A percentile compares a stretch with the other conserved stretches of the same genome.
phyloP scores from a whole-genome alignment of 1,139 yeast genomes.

The Wickerhamomyces sp. region DNA sequence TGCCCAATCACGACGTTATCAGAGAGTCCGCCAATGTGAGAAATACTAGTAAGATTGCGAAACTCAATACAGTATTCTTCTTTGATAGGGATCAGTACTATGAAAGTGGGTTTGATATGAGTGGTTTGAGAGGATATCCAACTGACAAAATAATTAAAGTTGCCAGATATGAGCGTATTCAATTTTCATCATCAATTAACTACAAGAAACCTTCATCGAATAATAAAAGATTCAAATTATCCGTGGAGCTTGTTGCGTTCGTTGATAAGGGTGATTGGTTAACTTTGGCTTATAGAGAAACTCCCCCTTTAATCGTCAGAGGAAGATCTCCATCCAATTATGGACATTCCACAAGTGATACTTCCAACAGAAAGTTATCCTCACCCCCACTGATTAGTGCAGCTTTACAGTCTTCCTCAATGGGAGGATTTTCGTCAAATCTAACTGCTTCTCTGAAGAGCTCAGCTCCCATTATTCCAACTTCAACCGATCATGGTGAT shows the following conservation, averaged over 20 bases:
- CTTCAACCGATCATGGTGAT: too few relatives aligned
- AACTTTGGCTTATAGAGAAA: conserved; percentile 38
- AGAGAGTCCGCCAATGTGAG: conserved; percentile 59
- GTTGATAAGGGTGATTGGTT: conserved; percentile 35
- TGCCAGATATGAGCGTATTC: conserved; percentile 66
- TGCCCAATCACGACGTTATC: conserved; percentile 55
- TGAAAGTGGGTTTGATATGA: conserved; percentile 7
- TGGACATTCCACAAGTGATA: not conserved
- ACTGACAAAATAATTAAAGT: conserved; percentile 50
- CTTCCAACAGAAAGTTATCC: not conserved
- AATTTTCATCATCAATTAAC: conserved; percentile 58
- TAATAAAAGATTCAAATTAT: conserved; percentile 46
- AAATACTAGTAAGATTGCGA: conserved; percentile 46
- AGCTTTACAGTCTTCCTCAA: too few relatives aligned
- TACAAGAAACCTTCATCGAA: conserved; percentile 44
- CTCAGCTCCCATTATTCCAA: too few relatives aligned
- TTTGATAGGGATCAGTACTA: conserved; percentile 34
- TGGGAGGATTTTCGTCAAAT: too few relatives aligned
- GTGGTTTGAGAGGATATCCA: conserved; percentile 35
- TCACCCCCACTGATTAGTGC: not conserved
- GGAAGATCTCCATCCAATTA: conserved; percentile 70
- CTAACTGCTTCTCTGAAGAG: too few relatives aligned
- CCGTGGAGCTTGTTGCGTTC: conserved; percentile 53
- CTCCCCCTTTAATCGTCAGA: conserved; percentile 61
- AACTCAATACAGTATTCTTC: conserved; percentile 46